These are phyloP conservation scores for Limtongozyma cylindracea DNA, from an alignment of 805 yeast genomes.

Conservation along the genomic window DNA sequence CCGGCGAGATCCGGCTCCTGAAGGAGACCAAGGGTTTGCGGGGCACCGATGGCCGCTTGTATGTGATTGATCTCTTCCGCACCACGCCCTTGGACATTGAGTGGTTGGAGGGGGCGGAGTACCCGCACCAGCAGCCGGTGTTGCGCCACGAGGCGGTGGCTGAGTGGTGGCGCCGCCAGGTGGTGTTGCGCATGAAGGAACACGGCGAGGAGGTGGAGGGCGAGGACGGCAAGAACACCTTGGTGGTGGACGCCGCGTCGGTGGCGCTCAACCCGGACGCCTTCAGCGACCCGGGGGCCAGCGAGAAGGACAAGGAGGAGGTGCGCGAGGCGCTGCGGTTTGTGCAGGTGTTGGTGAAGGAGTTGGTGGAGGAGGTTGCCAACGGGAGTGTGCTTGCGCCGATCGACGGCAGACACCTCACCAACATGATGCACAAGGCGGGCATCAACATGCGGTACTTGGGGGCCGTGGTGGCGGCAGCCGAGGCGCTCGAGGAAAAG, in stretches of 20 bases:
- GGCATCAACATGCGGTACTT: conserved; percentile 85
- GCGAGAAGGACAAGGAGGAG: conserved; percentile 26
- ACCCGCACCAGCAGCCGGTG: conserved; percentile 64
- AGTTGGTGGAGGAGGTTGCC: conserved; percentile 27
- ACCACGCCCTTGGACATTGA: conserved; percentile 66
- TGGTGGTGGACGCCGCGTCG: conserved; percentile 23
- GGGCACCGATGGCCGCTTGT: conserved; percentile 70
- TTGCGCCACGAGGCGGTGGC: conserved; percentile 76
- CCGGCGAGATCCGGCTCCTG: conserved; percentile 32
- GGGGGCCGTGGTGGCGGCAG: conserved; percentile 18
- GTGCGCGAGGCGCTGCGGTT: conserved; percentile 49
- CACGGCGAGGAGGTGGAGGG: conserved; percentile 20
- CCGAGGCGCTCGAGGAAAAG: conserved; percentile 1
- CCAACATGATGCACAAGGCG: conserved; percentile 38
- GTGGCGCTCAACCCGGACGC: conserved; percentile 65
- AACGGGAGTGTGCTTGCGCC: conserved; percentile 43
- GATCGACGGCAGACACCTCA: conserved; percentile 57
- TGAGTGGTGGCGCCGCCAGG: conserved; percentile 64
- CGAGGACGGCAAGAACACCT: conserved; percentile 8
- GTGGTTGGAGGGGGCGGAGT: conserved; percentile 33
- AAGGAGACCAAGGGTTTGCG: conserved; percentile 63
- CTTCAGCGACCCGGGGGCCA: conserved; percentile 17
- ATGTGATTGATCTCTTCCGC: conserved; percentile 64
- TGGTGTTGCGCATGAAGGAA: conserved; percentile 22
- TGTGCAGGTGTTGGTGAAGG: conserved; percentile 35